Conservation (phyloP, 768 basidiomycete species). For the Russula griseocarnosa region DNA sequence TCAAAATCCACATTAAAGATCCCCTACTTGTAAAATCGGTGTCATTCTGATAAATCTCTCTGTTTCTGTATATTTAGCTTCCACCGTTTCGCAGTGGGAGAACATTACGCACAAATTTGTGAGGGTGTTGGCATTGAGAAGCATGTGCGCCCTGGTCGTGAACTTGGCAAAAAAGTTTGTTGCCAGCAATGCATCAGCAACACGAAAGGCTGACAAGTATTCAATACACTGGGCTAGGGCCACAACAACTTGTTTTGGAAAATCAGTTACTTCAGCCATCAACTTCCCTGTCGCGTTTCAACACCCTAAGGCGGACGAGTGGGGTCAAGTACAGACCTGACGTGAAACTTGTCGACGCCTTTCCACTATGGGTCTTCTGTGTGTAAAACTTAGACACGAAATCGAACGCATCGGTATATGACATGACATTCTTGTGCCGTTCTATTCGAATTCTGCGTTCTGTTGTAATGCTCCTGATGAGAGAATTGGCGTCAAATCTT, state of each 20-base stretch:
- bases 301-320: not conserved
- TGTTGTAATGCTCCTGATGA: slow-evolving; percentile 27
- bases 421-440: slow-evolving; percentile 48
- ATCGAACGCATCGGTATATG: slow-evolving; percentile 67
- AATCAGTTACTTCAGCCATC: slow-evolving; percentile 56
- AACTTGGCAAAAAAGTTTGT: slow-evolving; percentile 78
- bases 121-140: slow-evolving; percentile 83
- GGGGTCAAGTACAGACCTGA: slow-evolving; percentile 38
- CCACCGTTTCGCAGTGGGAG: not conserved
- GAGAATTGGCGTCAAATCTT: not conserved
- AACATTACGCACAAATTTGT: slow-evolving; percentile 55
- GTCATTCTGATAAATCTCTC: slow-evolving; percentile 90
- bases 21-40: slow-evolving; percentile 72
- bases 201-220: slow-evolving; percentile 67
- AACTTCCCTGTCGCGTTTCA: slow-evolving; percentile 46
- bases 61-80: slow-evolving; percentile 29
- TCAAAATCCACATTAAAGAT: slow-evolving; percentile 79
- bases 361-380: slow-evolving; percentile 41
- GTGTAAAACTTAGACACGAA: slow-evolving; percentile 64
- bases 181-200: slow-evolving; percentile 75
- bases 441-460: slow-evolving; percentile 57
- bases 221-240: slow-evolving; percentile 69
- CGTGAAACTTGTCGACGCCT: slow-evolving; percentile 44
- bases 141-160: slow-evolving; percentile 74
- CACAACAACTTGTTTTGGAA: slow-evolving; percentile 66